Evolutionary conservation across 495 filamentous ascomycete species (phyloP), one percentile per base, ranked within the genome.

Genomic region (Aspergillus taichungensis): DNA sequence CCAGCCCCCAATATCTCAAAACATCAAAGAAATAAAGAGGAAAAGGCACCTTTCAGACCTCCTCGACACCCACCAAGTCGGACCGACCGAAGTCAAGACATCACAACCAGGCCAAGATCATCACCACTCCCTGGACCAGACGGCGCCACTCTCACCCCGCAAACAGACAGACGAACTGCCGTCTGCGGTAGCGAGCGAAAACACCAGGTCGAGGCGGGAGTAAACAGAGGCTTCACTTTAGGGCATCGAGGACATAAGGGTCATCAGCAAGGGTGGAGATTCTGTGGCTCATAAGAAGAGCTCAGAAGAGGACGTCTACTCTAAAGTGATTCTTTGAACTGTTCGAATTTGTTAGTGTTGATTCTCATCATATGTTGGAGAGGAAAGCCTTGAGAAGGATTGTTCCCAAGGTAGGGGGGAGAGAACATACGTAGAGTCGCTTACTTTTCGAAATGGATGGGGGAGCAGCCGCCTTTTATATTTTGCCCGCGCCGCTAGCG

Each of bases 281-380:
- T 80, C 75, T 83, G 80, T 80, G 73, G 81, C 81, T 83, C 69
- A 71, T 82, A 77, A 85, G 77, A 78, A 82, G 72, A 84, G 80
- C 75, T 79, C 78, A 85, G 78, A 79, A 75, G 73, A 66, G 75
- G 79, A 84, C 81, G 75, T 84, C 71, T 81, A 85, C 83, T 87
- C 83, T 86, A 87, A 87, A 87, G 83, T 85, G 84, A 87, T 87
- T 85, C 82, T 86, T 81, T 81, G 77, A 81, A 78, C 74, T 78
- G 72, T 62, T 39, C 60, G 28, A 34, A 47, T 44, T 34, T 56
- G 56, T 54, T 40, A 31, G 31, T 47, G 27, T 28, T 30, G 34
- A 13, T 40, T 28, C 5, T 14, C 37, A 28, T 34, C 18, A 24
- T 2, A 24, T 24, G 18, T 2, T 2, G 18, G 18, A 24, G 18